A percentile compares a stretch with the other conserved stretches of the same genome.
These are phyloP conservation scores for Penicillium manginii DNA, from an alignment of 495 filamentous ascomycete genomes.

Conservation along the genomic window DNA sequence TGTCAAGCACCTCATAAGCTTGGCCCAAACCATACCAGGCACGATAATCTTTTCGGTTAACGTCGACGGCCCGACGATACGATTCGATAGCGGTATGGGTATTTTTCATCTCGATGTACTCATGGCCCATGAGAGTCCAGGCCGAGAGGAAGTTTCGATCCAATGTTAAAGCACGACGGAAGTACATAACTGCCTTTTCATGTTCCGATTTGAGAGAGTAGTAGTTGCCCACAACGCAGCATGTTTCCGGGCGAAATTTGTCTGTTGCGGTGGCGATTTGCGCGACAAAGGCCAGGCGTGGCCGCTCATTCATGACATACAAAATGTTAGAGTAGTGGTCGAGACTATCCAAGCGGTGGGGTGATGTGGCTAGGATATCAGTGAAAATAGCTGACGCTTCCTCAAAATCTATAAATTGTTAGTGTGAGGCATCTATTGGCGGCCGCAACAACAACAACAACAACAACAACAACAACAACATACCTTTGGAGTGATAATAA, in stretches of 20 bases:
- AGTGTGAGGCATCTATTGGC: not conserved
- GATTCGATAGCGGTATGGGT: constrained; percentile 98
- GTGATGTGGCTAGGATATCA: constrained; percentile 74
- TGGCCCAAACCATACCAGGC: constrained; percentile 98
- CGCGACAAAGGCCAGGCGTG: constrained; percentile 89
- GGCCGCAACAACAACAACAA: not conserved
- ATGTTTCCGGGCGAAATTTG: constrained; percentile 96
- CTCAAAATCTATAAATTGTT: constrained; percentile 65
- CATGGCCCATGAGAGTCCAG: constrained; percentile 99
- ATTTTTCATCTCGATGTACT: constrained; percentile 99
- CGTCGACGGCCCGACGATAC: constrained; percentile 93
- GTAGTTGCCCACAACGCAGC: constrained; percentile 96
- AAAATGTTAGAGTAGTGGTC: constrained; percentile 97
- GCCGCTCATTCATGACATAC: constrained; percentile 84
- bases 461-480: not conserved
- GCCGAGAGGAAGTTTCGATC: constrained; percentile 91
- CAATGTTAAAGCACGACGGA: constrained; percentile 91
- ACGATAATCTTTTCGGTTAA: constrained; percentile 95
- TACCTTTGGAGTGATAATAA: constrained; percentile 85
- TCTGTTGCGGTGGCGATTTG: constrained; percentile 88
- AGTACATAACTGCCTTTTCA: constrained; percentile 98
- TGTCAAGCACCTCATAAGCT: constrained; percentile 96
- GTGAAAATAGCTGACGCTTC: constrained; percentile 85
- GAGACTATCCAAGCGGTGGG: constrained; percentile 85
- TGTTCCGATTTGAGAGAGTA: constrained; percentile 91